Conservation (phyloP, 345 rosid species). For the rapeseed (Brassica napus) region Da-Ae NC_063442.1:10404001-10404500, state of each 20-base stretch:
- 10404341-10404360: not conserved
- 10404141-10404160: not conserved
- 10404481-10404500: not conserved
- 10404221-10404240: not conserved
- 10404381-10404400: not conserved
- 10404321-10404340: not conserved
- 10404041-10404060: not conserved
- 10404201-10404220: not conserved
- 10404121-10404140: not conserved
- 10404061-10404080: not conserved
- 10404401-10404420: not conserved
- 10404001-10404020: not conserved
- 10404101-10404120: not conserved
- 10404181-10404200: not conserved
- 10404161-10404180: not conserved
- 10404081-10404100: not conserved
- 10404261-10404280: slow-evolving; percentile 1
- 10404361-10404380: not conserved
- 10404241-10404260: not conserved
- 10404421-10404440: not conserved
- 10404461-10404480: not conserved
- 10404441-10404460: not conserved
- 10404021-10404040: not conserved
- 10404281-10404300: slow-evolving; percentile 4
- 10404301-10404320: not conserved